These are phyloP conservation scores for Elaeis guineensis DNA, from an alignment of 176 grass and related monocot species.

Conservation along the genomic window DNA sequence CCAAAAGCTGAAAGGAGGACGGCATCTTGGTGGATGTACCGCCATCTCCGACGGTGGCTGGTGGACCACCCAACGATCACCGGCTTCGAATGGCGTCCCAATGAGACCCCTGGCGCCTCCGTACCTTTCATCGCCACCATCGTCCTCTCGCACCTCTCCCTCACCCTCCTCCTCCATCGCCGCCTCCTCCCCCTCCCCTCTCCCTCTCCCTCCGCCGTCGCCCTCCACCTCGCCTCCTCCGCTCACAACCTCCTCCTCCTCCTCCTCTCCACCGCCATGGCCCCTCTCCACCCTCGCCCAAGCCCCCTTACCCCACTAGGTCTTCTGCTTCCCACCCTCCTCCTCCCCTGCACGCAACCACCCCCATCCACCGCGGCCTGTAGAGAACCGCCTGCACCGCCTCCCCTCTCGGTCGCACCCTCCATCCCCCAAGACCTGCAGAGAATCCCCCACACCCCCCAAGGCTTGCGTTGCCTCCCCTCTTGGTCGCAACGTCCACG, in stretches of 20 bases:
- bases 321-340: constrained; percentile 71
- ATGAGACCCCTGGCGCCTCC: constrained; percentile 45
- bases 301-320: constrained; percentile 21
- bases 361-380: too few species aligned
- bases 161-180: constrained; percentile 54
- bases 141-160: constrained; percentile 50
- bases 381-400: too few species aligned
- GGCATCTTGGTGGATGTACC: constrained; percentile 22
- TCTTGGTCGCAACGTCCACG: too few species aligned
- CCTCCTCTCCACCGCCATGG: constrained; percentile 60
- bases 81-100: constrained; percentile 55
- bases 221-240: constrained; percentile 42
- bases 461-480: too few species aligned
- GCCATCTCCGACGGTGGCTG: constrained; percentile 40
- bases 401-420: too few species aligned
- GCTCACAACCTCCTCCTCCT: constrained; percentile 65
- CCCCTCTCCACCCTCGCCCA: constrained; percentile 40
- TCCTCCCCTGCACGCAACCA: too few species aligned
- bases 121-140: constrained; percentile 41
- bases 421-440: too few species aligned
- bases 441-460: too few species aligned
- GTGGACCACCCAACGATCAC: constrained; percentile 63
- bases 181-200: constrained; percentile 43
- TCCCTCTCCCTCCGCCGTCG: neutral
- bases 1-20: neutral